Evolutionary conservation across 768 basidiomycete species (phyloP).

Genomic region (Guyanaporus albipodus): DNA sequence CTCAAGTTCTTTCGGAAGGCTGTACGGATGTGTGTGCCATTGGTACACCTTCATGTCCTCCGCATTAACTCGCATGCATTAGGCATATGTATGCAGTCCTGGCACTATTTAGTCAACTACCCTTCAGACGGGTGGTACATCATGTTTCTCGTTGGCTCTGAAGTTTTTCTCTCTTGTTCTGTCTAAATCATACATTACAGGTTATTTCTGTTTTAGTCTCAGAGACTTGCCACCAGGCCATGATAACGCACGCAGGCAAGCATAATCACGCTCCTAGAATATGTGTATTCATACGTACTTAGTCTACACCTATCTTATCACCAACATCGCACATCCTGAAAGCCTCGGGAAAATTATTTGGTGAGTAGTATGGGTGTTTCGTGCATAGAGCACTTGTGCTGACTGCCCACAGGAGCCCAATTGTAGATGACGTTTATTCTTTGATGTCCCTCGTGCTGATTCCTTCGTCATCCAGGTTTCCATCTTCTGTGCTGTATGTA

Average conservation of each 20-base stretch:
- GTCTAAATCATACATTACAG: conserved; percentile 27
- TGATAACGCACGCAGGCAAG: conserved; percentile 51
- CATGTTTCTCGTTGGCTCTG: conserved; percentile 41
- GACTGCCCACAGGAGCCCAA: not conserved
- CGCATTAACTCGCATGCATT: conserved; percentile 1
- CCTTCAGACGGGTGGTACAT: conserved; percentile 49
- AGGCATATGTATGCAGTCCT: conserved; percentile 57
- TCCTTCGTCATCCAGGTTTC: conserved; percentile 36
- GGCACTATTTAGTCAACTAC: conserved; percentile 50
- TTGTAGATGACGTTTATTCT: not conserved
- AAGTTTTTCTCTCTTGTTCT: not conserved
- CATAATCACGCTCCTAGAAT: not conserved
- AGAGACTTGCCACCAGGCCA: conserved; percentile 51
- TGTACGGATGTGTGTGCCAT: too few relatives aligned
- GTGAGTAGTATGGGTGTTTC: not conserved
- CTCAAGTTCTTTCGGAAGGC: too few relatives aligned
- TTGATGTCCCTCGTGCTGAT: not conserved
- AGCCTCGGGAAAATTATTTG: not conserved
- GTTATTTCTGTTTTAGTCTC: conserved; percentile 46
- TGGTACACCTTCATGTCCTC: not conserved
- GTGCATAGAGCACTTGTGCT: not conserved
- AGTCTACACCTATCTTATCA: conserved; percentile 50
- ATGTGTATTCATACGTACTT: not conserved
- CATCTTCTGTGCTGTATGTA: conserved; percentile 46
- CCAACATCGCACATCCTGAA: conserved; percentile 32